phyloP scores from a whole-genome alignment of 2,329 filamentous ascomycete species.

The Sporothrix schenckii region DNA sequence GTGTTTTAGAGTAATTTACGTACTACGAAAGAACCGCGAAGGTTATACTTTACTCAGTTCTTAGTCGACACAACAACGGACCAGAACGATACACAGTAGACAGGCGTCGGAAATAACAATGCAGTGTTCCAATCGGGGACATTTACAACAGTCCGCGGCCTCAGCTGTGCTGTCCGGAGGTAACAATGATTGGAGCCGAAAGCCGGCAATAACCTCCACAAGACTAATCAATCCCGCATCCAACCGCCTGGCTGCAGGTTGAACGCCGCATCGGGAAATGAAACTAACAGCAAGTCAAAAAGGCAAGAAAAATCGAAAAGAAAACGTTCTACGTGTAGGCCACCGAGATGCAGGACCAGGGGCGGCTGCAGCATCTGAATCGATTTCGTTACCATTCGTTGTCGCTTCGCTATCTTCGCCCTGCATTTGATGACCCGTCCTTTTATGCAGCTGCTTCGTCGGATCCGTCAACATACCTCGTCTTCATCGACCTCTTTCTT shows the following conservation, averaged over 20 bases:
- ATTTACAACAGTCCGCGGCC: neutral
- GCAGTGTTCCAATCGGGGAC: neutral
- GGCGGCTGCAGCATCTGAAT: neutral
- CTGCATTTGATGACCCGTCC: too few species aligned
- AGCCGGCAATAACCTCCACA: neutral
- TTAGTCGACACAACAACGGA: neutral
- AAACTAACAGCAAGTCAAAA: neutral
- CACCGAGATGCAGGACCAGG: neutral
- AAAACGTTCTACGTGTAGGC: neutral
- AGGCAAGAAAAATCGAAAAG: too few species aligned
- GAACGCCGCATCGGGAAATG: constrained; percentile 12
- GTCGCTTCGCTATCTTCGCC: too few species aligned
- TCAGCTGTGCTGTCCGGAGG: too few species aligned
- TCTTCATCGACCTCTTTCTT: neutral
- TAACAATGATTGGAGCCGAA: neutral
- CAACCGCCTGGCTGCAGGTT: neutral
- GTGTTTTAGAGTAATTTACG: neutral
- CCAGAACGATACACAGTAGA: too few species aligned
- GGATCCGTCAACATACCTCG: neutral
- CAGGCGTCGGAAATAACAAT: neutral
- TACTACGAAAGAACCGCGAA: too few species aligned
- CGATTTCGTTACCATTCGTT: neutral
- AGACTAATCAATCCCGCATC: neutral
- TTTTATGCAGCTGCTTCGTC: too few species aligned
- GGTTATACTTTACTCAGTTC: too few species aligned